Conservation (phyloP, 495 filamentous ascomycete genomes). For the Penicillium bialowiezense region DNA sequence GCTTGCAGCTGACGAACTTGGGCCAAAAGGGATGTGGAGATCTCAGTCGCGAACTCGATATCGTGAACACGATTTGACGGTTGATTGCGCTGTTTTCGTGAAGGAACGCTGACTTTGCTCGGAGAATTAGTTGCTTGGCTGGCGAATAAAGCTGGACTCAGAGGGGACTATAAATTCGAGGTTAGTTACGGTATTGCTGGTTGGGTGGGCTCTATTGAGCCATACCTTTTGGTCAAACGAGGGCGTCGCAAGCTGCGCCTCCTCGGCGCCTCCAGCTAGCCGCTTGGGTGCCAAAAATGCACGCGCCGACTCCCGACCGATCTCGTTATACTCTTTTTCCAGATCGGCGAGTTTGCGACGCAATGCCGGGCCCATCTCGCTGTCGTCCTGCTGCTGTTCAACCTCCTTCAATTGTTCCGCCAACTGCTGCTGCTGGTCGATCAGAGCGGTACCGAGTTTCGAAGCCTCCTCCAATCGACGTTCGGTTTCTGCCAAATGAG, state of each 20-base stretch:
- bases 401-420: slow-evolving; percentile 80
- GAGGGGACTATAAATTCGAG: slow-evolving; percentile 51
- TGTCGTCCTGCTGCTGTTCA: slow-evolving; percentile 71
- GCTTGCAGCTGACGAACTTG: slow-evolving; percentile 88
- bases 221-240: slow-evolving; percentile 60
- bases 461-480: slow-evolving; percentile 87
- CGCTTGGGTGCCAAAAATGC: slow-evolving; percentile 82
- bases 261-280: slow-evolving; percentile 63
- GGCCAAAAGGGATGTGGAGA: slow-evolving; percentile 82
- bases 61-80: slow-evolving; percentile 81
- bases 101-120: slow-evolving; percentile 81
- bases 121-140: slow-evolving; percentile 83
- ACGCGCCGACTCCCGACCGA: slow-evolving; percentile 83
- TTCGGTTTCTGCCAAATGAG: slow-evolving; percentile 87
- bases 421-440: slow-evolving; percentile 79
- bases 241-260: slow-evolving; percentile 52
- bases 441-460: slow-evolving; percentile 77
- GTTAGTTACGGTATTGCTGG: slow-evolving; percentile 8
- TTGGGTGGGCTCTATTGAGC: neutral
- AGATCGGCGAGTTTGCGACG: slow-evolving; percentile 79
- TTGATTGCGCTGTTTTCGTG: slow-evolving; percentile 86
- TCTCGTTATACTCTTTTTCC: slow-evolving; percentile 93
- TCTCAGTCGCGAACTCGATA: slow-evolving; percentile 94
- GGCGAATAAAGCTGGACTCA: slow-evolving; percentile 77
- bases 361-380: slow-evolving; percentile 81